phyloP scores from a whole-genome alignment of 768 basidiomycete genomes.

The Myochromella boudieri region DNA sequence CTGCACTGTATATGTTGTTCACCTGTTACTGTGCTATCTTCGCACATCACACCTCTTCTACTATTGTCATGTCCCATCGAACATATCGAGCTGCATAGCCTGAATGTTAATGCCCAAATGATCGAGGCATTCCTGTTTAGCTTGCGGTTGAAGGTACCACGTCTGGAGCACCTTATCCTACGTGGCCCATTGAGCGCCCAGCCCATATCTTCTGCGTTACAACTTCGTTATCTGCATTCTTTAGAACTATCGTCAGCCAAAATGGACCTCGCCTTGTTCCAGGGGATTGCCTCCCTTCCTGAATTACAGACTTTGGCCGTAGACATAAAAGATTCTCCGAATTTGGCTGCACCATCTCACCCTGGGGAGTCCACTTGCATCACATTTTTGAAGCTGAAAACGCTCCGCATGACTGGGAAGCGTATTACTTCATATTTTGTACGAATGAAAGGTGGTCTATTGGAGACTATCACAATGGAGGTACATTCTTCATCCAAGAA shows the following conservation, averaged over 20 bases:
- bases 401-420: not conserved
- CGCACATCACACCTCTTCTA: not conserved
- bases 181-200: not conserved
- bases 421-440: not conserved
- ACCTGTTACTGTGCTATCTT: not conserved
- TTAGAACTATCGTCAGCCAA: not conserved
- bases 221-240: not conserved
- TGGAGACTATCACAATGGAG: not conserved
- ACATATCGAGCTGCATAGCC: not conserved
- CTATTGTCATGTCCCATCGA: not conserved
- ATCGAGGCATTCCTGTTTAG: not conserved
- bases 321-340: not conserved
- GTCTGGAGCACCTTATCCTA: not conserved
- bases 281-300: not conserved
- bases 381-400: not conserved
- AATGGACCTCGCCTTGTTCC: not conserved
- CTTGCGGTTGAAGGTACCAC: not conserved
- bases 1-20: not conserved
- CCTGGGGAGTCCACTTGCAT: not conserved
- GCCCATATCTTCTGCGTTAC: not conserved
- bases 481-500: not conserved
- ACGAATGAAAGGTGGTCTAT: not conserved
- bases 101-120: not conserved
- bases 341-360: not conserved
- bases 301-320: not conserved